These are phyloP conservation scores for Kazachstania taianensis DNA, from an alignment of 805 yeast genomes.

Conservation along the genomic window DNA sequence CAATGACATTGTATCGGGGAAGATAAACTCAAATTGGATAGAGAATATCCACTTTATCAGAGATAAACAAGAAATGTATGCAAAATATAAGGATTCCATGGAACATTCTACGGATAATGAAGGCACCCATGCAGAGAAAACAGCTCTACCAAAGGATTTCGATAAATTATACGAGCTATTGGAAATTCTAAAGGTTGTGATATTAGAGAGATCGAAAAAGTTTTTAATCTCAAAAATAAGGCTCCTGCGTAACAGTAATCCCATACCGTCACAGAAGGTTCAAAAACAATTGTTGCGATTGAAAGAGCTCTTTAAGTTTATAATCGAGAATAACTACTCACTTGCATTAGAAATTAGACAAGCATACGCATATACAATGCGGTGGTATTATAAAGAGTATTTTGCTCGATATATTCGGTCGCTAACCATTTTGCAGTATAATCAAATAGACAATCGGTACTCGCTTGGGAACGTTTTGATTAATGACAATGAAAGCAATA, in stretches of 20 bases:
- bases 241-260: slow-evolving; percentile 47
- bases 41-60: slow-evolving; percentile 49
- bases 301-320: slow-evolving; percentile 51
- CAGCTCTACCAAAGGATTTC: slow-evolving; percentile 21
- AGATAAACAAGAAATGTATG: slow-evolving; percentile 50
- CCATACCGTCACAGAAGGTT: slow-evolving; percentile 60
- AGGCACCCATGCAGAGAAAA: slow-evolving; percentile 2
- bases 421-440: slow-evolving; percentile 50
- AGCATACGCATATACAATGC: slow-evolving; percentile 83
- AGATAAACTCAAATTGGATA: slow-evolving; percentile 50
- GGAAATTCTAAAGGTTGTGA: slow-evolving; percentile 46
- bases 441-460: slow-evolving; percentile 43
- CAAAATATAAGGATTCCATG: slow-evolving; percentile 28
- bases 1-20: slow-evolving; percentile 45
- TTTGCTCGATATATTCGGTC: slow-evolving; percentile 71
- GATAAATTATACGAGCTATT: slow-evolving; percentile 23
- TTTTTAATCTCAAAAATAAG: slow-evolving; percentile 57
- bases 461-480: slow-evolving; percentile 41
- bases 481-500: slow-evolving; percentile 12
- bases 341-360: slow-evolving; percentile 62
- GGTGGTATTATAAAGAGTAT: slow-evolving; percentile 80
- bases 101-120: no score
- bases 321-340: slow-evolving; percentile 43
- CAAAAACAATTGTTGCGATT: slow-evolving; percentile 57
- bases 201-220: slow-evolving; percentile 68